Base-by-base conservation (phyloP, 495 filamentous ascomycete species). In the Rhypophila decipiens region DNA sequence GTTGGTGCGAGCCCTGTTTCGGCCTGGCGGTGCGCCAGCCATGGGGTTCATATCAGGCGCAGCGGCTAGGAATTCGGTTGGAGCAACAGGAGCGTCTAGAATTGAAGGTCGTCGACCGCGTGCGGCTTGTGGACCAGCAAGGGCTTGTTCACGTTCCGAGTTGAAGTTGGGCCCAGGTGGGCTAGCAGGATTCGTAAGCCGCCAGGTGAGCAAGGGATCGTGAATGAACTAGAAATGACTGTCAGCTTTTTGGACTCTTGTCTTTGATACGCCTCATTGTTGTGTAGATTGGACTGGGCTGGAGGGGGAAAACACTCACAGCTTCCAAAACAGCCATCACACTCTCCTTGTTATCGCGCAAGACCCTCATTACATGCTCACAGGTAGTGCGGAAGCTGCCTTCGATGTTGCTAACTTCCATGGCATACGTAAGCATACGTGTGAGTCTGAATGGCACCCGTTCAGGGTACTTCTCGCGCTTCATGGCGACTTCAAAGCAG, bases 351-450 rank as follows among this genome's bases (percentile, higher is more conserved):
- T 97, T 97, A 48, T 90, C 90, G 5, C 93, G 73, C 55, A 99
- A 72, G 5, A 99, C 90, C 44, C 95, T 81, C 93, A 99, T 99
- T 24, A 97, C 94, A 53, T 95, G 89, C 64, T 99, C 94, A 55
- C 89, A 97, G 10, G 91, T 96, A 41, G 93, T 95, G 19, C 94
- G 83, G 73, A 94, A 99, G 69, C 87, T 95, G 57, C 93, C 93
- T 60, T 97, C 93, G 43, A 99, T 96, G 61, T 99, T 99, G 73
- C 88, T 94, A 24, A 97, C 90, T 68, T 99, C 93, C 93, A 99
- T 99, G 4, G 94, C 93, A 58, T 95, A 97, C 0, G 93, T 99
- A 64, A 99, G 78, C 93, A 99, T 99, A 46, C 93, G 79, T 11
- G 93, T 99, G 15, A 99, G 76, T 29, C 93, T 82, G 87, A 99